Evolutionary conservation across 2,329 filamentous ascomycete species (phyloP), one percentile per base, ranked within the genome.

Genomic region (Aureobasidium melanogenum): DNA sequence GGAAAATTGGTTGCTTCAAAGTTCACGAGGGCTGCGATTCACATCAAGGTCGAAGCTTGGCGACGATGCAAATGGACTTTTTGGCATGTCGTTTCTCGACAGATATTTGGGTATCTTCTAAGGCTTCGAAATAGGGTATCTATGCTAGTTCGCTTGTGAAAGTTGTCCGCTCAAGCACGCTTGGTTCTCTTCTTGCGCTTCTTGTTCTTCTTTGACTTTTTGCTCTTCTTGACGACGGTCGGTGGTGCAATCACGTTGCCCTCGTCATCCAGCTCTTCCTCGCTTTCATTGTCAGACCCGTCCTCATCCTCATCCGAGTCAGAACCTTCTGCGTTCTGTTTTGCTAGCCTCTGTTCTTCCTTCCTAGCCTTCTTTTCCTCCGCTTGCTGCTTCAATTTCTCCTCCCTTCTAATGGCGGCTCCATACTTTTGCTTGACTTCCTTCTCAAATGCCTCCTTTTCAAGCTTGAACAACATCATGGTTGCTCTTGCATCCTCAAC

Each of bases 371-470:
- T 61, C 62, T 62, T 66, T 22, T 48, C 34, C 12, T 59, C 59
- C 34, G 60, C 62, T 30, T 55, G 58, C 30, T 63, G 52, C 44
- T 64, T 62, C 38, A 47, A 47, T 38, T 48, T 63, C 17, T 24
- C 64, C 48, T 62, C 54, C 39, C 54, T 64, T 63, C 63, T 64
- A 56, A 63, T 65, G 19, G 61, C 71, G 70, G 62, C 71, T 30
- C 72, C 72, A 72, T 83, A 94, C 62, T 82, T 84, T 72, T 84
- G 86, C 61, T 86, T 78, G 72, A 91, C 85, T 71, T 96, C 90
- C 62, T 85, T 78, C 71, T 97, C 94, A 70, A 99, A 97, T 0
- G 82, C 88, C 19, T 86, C 80, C 76, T 97, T 97, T 72, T 91
- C 84, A 66, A 85, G 84, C 64, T 89, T 82, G 70, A 96, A 97